These are phyloP conservation scores for Sphagnum contortum DNA, from an alignment of 225 moss, liverwort and hornwort species.

Conservation along the genomic window DNA sequence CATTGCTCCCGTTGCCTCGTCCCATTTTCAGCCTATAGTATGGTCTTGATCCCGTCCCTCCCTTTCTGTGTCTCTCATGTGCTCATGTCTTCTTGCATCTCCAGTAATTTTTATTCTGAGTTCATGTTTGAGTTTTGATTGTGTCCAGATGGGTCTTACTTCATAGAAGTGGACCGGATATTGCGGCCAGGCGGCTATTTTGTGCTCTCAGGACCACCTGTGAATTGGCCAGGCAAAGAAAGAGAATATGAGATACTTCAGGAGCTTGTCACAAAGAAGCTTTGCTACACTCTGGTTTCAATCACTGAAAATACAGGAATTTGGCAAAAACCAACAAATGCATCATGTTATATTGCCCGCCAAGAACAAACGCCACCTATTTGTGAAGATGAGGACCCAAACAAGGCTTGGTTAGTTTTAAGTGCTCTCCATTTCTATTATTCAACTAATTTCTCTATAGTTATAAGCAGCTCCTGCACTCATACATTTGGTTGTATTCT, in stretches of 20 bases:
- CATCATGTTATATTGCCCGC: constrained; percentile 22
- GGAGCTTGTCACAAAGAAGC: constrained; percentile 26
- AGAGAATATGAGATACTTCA: constrained; percentile 36
- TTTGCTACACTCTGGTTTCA: constrained; percentile 22
- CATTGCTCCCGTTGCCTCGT: constrained; percentile 57
- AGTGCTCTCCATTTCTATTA: too few species aligned
- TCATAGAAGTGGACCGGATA: constrained; percentile 46
- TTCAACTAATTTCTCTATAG: too few species aligned
- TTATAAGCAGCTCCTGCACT: too few species aligned
- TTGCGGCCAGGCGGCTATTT: constrained; percentile 54
- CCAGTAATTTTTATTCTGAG: not conserved
- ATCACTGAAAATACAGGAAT: constrained; percentile 27
- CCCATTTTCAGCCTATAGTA: constrained; percentile 38
- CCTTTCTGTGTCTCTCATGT: not conserved
- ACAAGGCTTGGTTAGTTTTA: constrained; percentile 29
- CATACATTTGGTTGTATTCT: too few species aligned
- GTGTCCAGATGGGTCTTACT: constrained; percentile 38
- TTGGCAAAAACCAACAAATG: constrained; percentile 37
- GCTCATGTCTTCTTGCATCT: constrained; percentile 1
- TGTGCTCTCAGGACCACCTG: constrained; percentile 43
- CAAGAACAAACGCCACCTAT: constrained; percentile 23
- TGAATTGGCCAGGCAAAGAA: constrained; percentile 41
- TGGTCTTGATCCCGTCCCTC: constrained; percentile 5
- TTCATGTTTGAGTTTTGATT: not conserved
- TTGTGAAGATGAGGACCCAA: constrained; percentile 25